Conservation (phyloP, 352 stramenopile genomes). For the Phytophthora constricta region DNA sequence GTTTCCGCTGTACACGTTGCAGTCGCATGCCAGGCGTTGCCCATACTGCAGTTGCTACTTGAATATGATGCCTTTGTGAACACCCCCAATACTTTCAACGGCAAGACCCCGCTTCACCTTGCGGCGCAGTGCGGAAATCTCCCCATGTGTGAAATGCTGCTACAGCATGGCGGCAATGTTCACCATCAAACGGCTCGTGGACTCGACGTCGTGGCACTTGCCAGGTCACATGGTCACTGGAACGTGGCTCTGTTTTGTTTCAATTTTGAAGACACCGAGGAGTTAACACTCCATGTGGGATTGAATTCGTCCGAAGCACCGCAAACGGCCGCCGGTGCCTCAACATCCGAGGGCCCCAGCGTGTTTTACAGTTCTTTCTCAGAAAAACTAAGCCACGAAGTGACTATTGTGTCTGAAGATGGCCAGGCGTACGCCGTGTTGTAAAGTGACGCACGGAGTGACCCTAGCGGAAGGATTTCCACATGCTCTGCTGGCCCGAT, state of each 20-base stretch:
- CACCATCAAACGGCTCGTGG: constrained; percentile 37
- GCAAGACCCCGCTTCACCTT: constrained; percentile 66
- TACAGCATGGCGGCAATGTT: constrained; percentile 40
- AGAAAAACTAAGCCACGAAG: constrained; percentile 5
- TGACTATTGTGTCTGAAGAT: constrained; percentile 45
- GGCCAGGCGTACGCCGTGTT: constrained; percentile 45
- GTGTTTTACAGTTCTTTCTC: not conserved
- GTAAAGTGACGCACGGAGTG: too few species aligned
- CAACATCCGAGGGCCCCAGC: constrained; percentile 18
- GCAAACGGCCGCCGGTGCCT: constrained; percentile 28
- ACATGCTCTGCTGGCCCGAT: too few species aligned
- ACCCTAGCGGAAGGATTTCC: not conserved
- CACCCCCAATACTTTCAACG: constrained; percentile 51
- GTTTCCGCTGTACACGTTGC: constrained; percentile 61
- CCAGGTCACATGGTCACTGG: constrained; percentile 35
- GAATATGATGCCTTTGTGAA: constrained; percentile 59
- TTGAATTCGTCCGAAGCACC: constrained; percentile 7
- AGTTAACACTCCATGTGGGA: not conserved
- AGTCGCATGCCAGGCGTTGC: constrained; percentile 46
- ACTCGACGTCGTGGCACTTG: constrained; percentile 34
- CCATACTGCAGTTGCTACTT: constrained; percentile 50
- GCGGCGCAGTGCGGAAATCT: constrained; percentile 58
- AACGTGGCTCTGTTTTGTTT: constrained; percentile 42
- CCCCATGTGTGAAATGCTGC: constrained; percentile 57
- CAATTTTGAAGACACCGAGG: constrained; percentile 14